Conservation (phyloP, 108 stramenopile species). For the Fistulifera solaris region DNA sequence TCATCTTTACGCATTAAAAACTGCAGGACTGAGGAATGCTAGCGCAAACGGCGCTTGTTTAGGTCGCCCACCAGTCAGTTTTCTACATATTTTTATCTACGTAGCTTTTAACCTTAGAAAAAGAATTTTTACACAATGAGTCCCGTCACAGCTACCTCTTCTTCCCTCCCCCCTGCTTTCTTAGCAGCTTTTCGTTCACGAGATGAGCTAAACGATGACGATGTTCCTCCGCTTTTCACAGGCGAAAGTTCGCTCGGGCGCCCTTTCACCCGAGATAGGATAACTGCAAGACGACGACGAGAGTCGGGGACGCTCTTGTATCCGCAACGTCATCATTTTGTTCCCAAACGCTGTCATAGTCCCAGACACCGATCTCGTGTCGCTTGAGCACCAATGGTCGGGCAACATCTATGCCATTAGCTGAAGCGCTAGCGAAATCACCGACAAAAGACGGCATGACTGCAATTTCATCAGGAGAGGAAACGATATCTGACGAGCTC, state of each 20-base stretch:
- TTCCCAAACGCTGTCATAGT: slow-evolving; percentile 36
- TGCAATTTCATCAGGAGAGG: slow-evolving; percentile 22
- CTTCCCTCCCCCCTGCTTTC: neutral
- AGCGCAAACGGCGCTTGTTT: too few relatives aligned
- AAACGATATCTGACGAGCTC: slow-evolving; percentile 10
- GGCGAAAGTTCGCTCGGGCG: neutral
- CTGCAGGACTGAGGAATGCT: too few relatives aligned
- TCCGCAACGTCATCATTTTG: slow-evolving; percentile 1
- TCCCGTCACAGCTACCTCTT: too few relatives aligned
- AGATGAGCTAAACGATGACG: slow-evolving; percentile 2
- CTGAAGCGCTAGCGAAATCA: slow-evolving; percentile 8
- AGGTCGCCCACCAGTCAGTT: too few relatives aligned
- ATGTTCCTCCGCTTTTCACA: neutral
- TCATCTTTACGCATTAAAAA: too few relatives aligned
- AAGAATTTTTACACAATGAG: too few relatives aligned
- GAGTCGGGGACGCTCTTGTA: neutral
- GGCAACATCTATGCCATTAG: neutral
- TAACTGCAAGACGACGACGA: neutral
- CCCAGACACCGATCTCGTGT: slow-evolving; percentile 62
- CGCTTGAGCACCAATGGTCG: slow-evolving; percentile 29
- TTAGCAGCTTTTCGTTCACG: slow-evolving; percentile 2
- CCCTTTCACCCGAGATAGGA: neutral
- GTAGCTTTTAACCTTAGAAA: too few relatives aligned
- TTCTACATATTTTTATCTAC: too few relatives aligned
- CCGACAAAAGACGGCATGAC: slow-evolving; percentile 16